Percentiles rank a stretch among this genome's conserved stretches.
phyloP scores from a whole-genome alignment of 2,329 filamentous ascomycete species.

The Diaporthe citrichinensis region DNA sequence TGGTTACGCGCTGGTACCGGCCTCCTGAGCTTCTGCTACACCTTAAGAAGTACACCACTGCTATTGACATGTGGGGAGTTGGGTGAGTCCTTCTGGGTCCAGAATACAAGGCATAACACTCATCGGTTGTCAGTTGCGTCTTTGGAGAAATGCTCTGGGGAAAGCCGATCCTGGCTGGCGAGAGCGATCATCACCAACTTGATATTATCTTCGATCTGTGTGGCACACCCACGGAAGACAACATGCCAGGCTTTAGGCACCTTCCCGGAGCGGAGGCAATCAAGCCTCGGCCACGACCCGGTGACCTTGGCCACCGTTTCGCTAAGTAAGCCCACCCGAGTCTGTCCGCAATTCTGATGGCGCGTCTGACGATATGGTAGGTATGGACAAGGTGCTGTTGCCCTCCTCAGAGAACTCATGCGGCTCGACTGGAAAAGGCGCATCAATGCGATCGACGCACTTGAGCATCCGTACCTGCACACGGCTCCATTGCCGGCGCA shows the following conservation, averaged over 20 bases:
- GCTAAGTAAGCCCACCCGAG: conserved; percentile 65
- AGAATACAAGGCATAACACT: conserved; percentile 36
- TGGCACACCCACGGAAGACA: conserved; percentile 89
- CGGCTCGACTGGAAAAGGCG: conserved; percentile 90
- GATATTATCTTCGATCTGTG: conserved; percentile 95
- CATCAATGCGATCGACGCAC: conserved; percentile 93
- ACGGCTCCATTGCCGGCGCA: conserved; percentile 82
- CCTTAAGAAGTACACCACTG: conserved; percentile 92
- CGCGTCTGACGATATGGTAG: conserved; percentile 53
- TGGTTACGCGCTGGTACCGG: conserved; percentile 97
- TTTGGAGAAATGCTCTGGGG: conserved; percentile 98
- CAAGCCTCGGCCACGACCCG: conserved; percentile 70
- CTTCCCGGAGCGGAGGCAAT: conserved; percentile 86
- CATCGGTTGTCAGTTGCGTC: conserved; percentile 76
- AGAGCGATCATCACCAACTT: conserved; percentile 89
- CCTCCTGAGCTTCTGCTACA: conserved; percentile 93
- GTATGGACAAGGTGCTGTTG: conserved; percentile 79
- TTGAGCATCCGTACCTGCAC: conserved; percentile 93
- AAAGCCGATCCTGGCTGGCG: conserved; percentile 92
- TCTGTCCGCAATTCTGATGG: too few relatives aligned
- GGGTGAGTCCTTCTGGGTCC: conserved; percentile 71
- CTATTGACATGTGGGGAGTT: conserved; percentile 98
- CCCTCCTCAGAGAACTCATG: conserved; percentile 84
- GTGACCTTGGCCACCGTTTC: conserved; percentile 82
- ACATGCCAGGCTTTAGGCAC: conserved; percentile 90